Evolutionary conservation across 495 filamentous ascomycete genomes (phyloP), one percentile per base, ranked within the genome.

Genomic region (Talaromyces proteolyticus): DNA sequence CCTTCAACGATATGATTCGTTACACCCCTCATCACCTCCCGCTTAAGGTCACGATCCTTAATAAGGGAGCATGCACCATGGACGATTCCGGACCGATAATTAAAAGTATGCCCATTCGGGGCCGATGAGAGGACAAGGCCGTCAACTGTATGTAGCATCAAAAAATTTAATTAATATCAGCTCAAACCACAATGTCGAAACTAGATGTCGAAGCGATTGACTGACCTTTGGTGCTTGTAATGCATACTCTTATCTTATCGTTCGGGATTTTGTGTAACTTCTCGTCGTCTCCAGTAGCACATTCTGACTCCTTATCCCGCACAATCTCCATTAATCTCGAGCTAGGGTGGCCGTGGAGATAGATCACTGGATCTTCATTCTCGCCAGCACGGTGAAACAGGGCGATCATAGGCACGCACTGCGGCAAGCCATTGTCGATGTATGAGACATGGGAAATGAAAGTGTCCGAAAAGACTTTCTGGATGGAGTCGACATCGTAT

Each of bases 21-120:
- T 52, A 89, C 75, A 6, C 79, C 63, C 49, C 80, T 60, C 77
- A 89, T 79, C 7, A 84, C 84, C 61, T 72, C 87, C 7, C 80
- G 59, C 58, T 85, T 84, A 60, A 87, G 84, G 1, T 60, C 72
- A 0, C 50, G 42, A 51, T 76, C 72, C 16, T 63, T 66, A 4
- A 88, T 81, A 16, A 79, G 44, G 1, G 51, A 55, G 24, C 81
- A 85, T 58, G 70, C 68, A 4, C 85, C 85, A 61, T 84, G 82
- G 21, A 87, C 68, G 17, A 79, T 60, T 7, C 79, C 82, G 47
- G 75, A 79, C 53, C 83, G 82, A 73, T 85, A 88, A 72, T 88
- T 88, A 72, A 79, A 84, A 57, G 66, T 78, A 68, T 87, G 81
- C 19, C 65, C 58, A 62, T 79, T 77, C 24, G 85, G 82, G n/a